Conservation (phyloP, 1,139 yeast species). For the Yamadazyma pseudoaaseri region DNA sequence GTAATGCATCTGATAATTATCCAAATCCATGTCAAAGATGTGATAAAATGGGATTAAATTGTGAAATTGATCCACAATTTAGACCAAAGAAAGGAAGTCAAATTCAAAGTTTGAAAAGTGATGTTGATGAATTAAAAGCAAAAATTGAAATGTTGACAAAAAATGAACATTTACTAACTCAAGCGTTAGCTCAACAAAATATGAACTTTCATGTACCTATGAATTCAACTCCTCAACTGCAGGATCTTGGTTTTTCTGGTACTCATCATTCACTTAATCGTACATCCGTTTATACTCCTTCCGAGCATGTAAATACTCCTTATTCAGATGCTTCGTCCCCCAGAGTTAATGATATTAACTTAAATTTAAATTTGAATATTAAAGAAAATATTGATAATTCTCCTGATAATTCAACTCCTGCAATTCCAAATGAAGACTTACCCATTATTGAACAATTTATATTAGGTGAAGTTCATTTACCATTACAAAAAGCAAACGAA, state of each 20-base stretch:
- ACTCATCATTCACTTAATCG: slow-evolving; percentile 2
- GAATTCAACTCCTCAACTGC: neutral
- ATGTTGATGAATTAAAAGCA: slow-evolving; percentile 75
- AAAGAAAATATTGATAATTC: slow-evolving; percentile 22
- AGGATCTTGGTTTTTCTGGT: neutral
- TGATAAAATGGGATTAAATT: slow-evolving; percentile 71
- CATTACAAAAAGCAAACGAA: slow-evolving; percentile 66
- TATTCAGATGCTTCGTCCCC: slow-evolving; percentile 11
- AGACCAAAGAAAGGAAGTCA: slow-evolving; percentile 92
- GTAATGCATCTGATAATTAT: slow-evolving; percentile 83
- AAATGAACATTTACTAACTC: slow-evolving; percentile 66
- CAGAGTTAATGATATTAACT: slow-evolving; percentile 6
- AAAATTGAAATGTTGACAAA: slow-evolving; percentile 74
- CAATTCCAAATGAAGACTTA: slow-evolving; percentile 11
- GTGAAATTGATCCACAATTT: slow-evolving; percentile 90
- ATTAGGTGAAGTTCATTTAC: slow-evolving; percentile 70
- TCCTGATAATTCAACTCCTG: slow-evolving; percentile 14
- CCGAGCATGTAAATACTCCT: slow-evolving; percentile 8
- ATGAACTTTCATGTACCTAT: slow-evolving; percentile 16
- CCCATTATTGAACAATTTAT: slow-evolving; percentile 50
- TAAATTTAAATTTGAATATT: slow-evolving; percentile 6
- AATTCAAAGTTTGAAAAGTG: slow-evolving; percentile 78
- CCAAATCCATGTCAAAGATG: slow-evolving; percentile 86
- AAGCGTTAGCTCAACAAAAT: slow-evolving; percentile 53
- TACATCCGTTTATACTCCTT: slow-evolving; percentile 5